phyloP scores from a whole-genome alignment of 192 early-diverging fungal species.

The Gaertneriomyces sp. region DNA sequence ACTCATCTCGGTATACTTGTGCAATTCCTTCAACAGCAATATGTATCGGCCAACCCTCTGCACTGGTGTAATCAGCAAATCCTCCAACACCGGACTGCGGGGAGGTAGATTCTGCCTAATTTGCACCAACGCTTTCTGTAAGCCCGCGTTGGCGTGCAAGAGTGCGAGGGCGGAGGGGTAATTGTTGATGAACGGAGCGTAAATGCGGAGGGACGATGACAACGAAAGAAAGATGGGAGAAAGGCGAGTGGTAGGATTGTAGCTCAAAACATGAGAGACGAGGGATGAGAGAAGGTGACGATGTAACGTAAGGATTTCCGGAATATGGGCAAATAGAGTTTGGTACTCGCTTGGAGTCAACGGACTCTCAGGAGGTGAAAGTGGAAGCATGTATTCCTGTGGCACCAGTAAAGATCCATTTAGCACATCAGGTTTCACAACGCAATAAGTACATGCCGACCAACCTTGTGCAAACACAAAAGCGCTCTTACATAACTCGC shows the following conservation, averaged over 20 bases:
- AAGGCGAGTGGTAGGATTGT: too few species aligned
- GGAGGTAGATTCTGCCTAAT: conserved; percentile 5
- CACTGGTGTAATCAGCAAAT: conserved; percentile 24
- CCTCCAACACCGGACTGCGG: conserved; percentile 13
- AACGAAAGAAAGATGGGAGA: too few species aligned
- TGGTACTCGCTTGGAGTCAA: conserved; percentile 2
- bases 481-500: conserved; percentile 23
- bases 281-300: too few species aligned
- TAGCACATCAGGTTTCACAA: conserved; percentile 2
- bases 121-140: too few species aligned
- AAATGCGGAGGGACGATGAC: too few species aligned
- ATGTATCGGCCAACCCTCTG: conserved; percentile 25
- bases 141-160: too few species aligned
- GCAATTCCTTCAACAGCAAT: conserved; percentile 21
- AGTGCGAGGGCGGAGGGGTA: too few species aligned
- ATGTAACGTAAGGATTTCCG: too few species aligned
- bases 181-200: conserved; percentile 20
- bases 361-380: not conserved
- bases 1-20: conserved; percentile 6
- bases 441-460: not conserved
- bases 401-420: too few species aligned
- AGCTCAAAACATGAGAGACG: too few species aligned
- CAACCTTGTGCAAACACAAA: conserved; percentile 23
- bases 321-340: too few species aligned
- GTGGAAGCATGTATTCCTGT: conserved; percentile 25